phyloP scores from a whole-genome alignment of 768 basidiomycete species.

The Lanmaoa pseudosensibilis region DNA sequence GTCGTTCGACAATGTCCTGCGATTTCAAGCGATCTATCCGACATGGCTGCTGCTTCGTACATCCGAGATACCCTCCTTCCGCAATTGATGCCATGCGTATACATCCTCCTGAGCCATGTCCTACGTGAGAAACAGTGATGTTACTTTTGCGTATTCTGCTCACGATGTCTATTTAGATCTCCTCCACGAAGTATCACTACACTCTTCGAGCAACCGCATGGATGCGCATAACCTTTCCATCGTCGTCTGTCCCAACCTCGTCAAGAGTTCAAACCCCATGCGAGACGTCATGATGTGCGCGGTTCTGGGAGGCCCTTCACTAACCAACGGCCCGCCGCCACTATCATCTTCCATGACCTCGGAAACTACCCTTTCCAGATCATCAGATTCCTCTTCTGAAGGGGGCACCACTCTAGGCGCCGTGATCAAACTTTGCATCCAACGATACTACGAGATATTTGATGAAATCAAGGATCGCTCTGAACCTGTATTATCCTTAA shows the following conservation, averaged over 20 bases:
- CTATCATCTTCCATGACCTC: constrained; percentile 15
- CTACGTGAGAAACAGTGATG: constrained; percentile 46
- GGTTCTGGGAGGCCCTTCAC: constrained; percentile 50
- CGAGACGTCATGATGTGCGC: constrained; percentile 75
- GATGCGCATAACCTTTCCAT: constrained; percentile 80
- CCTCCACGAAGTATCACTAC: constrained; percentile 74
- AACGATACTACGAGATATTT: constrained; percentile 83
- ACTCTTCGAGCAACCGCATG: constrained; percentile 71
- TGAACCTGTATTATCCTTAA: constrained; percentile 49
- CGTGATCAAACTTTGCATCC: constrained; percentile 74
- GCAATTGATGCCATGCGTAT: constrained; percentile 65
- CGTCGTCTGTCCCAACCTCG: constrained; percentile 77
- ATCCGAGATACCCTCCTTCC: constrained; percentile 69
- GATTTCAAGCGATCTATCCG: constrained; percentile 49
- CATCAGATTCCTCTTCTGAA: constrained; percentile 36
- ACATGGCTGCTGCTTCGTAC: constrained; percentile 60
- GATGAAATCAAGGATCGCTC: constrained; percentile 75
- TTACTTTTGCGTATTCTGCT: constrained; percentile 6
- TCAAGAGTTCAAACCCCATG: constrained; percentile 64
- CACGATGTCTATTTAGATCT: constrained; percentile 49
- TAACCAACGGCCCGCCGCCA: constrained; percentile 31
- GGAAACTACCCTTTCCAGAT: constrained; percentile 20
- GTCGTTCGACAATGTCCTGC: constrained; percentile 66
- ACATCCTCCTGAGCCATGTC: constrained; percentile 71
- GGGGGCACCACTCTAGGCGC: constrained; percentile 66